Evolutionary conservation across 2,329 filamentous ascomycete genomes (phyloP).

Genomic region (Corinectria fuckeliana): DNA sequence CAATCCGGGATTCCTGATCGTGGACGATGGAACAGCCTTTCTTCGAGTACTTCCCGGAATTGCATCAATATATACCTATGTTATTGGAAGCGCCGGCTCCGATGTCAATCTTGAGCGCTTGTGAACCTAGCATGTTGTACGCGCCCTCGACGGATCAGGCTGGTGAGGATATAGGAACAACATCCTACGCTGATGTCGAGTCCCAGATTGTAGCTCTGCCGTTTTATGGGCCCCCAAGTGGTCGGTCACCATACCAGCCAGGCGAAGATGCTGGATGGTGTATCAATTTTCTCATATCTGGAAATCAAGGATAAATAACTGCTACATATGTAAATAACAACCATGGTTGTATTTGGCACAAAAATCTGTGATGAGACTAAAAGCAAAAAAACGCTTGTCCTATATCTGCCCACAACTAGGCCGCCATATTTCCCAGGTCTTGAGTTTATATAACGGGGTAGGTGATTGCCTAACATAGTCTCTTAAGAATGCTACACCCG

Average conservation of each 20-base stretch:
- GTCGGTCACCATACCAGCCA: background rate
- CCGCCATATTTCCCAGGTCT: too few species aligned
- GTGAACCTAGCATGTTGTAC: background rate
- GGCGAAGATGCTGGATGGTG: too few species aligned
- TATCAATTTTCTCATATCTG: background rate
- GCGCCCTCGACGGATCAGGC: background rate
- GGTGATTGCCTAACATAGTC: too few species aligned
- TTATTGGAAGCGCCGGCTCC: background rate
- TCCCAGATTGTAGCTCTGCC: background rate
- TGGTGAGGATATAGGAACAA: background rate
- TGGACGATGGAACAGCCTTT: slow-evolving; percentile 3
- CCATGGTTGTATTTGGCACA: too few species aligned
- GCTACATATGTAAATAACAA: too few species aligned
- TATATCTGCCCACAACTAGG: too few species aligned
- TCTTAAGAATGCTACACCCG: too few species aligned
- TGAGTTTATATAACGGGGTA: too few species aligned
- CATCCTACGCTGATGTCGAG: background rate
- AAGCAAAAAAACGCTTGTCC: too few species aligned
- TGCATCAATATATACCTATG: background rate
- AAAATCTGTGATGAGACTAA: too few species aligned
- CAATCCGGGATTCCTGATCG: background rate
- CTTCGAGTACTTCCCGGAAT: background rate
- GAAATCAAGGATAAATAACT: too few species aligned
- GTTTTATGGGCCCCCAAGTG: background rate
- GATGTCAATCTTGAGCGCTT: background rate